Conservation (phyloP, 2,329 filamentous ascomycete genomes). For the Paecilomyces variotii region DNA sequence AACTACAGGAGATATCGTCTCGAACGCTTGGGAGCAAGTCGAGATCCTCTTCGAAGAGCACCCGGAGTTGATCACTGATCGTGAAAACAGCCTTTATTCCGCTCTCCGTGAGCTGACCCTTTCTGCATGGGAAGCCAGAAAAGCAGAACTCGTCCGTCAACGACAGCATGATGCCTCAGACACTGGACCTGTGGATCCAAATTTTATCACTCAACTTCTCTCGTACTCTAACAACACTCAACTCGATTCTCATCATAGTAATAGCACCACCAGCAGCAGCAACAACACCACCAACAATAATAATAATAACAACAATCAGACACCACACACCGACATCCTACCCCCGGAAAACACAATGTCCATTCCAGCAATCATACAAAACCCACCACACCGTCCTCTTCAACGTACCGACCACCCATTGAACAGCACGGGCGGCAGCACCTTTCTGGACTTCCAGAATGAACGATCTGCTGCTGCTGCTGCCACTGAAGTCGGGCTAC, state of each 20-base stretch:
- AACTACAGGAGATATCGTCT: constrained; percentile 3
- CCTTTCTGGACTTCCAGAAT: background rate
- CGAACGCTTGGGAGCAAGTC: constrained; percentile 6
- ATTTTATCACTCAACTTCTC: constrained; percentile 1
- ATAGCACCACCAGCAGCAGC: background rate
- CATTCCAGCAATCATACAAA: background rate
- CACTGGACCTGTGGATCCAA: background rate
- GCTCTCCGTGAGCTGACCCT: constrained; percentile 7
- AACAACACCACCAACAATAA: no score
- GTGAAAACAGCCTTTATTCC: constrained; percentile 1
- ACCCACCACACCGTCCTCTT: background rate
- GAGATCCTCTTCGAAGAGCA: constrained; percentile 6
- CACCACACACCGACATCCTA: background rate
- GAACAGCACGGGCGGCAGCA: background rate
- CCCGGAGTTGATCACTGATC: constrained; percentile 5
- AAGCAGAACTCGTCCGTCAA: background rate
- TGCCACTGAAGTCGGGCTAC: background rate
- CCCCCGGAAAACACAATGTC: background rate
- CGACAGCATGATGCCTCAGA: background rate
- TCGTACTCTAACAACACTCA: background rate
- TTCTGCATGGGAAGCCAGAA: constrained; percentile 6
- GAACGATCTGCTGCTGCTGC: background rate
- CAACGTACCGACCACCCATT: background rate
- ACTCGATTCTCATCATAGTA: background rate
- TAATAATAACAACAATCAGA: no score